Evolutionary conservation across 495 filamentous ascomycete species (phyloP).

Genomic region (Arthonia radiata): DNA sequence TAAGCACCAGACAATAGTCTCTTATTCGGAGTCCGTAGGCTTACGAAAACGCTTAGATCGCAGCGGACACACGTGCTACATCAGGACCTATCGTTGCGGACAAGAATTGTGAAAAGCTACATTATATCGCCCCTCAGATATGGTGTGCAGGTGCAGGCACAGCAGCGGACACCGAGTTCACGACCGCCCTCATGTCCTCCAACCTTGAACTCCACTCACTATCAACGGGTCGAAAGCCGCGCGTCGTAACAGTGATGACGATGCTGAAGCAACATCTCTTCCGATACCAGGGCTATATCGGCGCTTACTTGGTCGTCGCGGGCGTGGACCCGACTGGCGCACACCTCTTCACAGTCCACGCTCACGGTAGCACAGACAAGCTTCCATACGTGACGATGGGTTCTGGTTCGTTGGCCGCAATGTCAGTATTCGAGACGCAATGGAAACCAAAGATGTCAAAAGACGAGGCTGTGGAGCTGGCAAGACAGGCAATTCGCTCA

Average conservation of each 20-base stretch:
- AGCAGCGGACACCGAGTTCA: slow-evolving; percentile 97
- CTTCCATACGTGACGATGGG: slow-evolving; percentile 99
- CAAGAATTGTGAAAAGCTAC: slow-evolving; percentile 99
- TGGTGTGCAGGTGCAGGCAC: slow-evolving; percentile 99
- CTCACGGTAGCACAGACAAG: slow-evolving; percentile 96
- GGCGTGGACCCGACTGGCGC: slow-evolving; percentile 90
- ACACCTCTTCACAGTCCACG: slow-evolving; percentile 96
- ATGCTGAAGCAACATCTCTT: slow-evolving; percentile 99
- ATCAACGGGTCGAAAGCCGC: slow-evolving; percentile 82
- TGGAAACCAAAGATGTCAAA: slow-evolving; percentile 64
- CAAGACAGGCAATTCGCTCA: slow-evolving; percentile 70
- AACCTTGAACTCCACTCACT: slow-evolving; percentile 92
- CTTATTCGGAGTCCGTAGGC: background rate
- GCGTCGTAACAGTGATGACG: slow-evolving; percentile 98
- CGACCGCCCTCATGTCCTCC: slow-evolving; percentile 91
- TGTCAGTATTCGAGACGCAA: slow-evolving; percentile 92
- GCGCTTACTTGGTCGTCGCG: slow-evolving; percentile 92
- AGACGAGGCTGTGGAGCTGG: slow-evolving; percentile 62
- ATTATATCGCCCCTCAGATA: slow-evolving; percentile 96
- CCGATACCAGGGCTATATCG: slow-evolving; percentile 92
- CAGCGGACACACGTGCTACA: slow-evolving; percentile 93
- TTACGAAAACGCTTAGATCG: slow-evolving; percentile 34
- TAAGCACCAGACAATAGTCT: slow-evolving; percentile 22
- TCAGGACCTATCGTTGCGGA: slow-evolving; percentile 96
- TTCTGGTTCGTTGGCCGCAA: slow-evolving; percentile 80